Evolutionary conservation across 441 rosid genomes (phyloP), one percentile per base, ranked within the genome.

Genomic region (Iberis amara): DNA sequence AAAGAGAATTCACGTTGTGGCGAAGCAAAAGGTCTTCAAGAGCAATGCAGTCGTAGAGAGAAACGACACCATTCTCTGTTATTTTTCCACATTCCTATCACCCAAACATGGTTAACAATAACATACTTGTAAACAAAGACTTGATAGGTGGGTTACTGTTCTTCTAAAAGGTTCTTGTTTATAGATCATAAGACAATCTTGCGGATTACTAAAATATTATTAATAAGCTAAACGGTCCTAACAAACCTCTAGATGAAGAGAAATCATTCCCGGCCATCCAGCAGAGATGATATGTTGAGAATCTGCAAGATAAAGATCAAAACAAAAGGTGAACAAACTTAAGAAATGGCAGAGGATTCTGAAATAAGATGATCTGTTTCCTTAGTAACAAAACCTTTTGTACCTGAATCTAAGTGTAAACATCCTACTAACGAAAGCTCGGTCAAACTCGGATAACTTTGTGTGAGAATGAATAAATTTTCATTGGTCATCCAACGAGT

Each of bases 251-350:
- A 88, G 71, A 57, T 73, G 89, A 54, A 85, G 60, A 55, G 72
- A 69, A 44, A 65, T 69, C 78, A 88, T 64, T 56, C 96, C 91
- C 0, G 84, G 85, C 96, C 96, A 88, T 67, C 86, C 85, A 15
- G 45, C 23, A 47, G 91, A 81, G 68, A 88, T 81, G 55, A 85
- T 71, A 51, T 53, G 71, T 66, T 74, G 77, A 50, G 85, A 68
- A 61, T 74, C 91, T 88, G 75, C 50, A 47, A 47, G 55, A 8
- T 37, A n/a, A 28, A 48, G 31, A 38, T 2, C 6, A 43, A 37
- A 69, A 62, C 45, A 59, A 8, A 45, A 62, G 18, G 15, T 47
- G 52, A 33, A 21, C 11, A 23, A 40, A 10, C 9, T 11, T 23
- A 41, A 28, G 27, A 47, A 6, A 31, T 39, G n/a, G 52, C 11